Evolutionary conservation across 2,329 filamentous ascomycete genomes (phyloP).

Genomic region (Diaporthe vaccinii): DNA sequence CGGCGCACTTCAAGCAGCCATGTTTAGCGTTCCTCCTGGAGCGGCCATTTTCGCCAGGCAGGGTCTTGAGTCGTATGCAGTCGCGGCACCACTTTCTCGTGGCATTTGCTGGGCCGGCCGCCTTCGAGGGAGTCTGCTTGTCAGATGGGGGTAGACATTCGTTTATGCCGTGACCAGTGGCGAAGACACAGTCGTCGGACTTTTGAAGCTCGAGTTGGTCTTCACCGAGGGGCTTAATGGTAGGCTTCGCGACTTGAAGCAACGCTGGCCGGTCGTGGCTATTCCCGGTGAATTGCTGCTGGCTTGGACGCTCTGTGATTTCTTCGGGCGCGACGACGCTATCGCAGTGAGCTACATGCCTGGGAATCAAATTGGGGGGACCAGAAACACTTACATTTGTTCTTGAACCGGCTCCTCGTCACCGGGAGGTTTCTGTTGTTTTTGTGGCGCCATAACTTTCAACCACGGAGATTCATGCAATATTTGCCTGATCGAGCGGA

Average conservation of each 20-base stretch:
- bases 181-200: too few relatives aligned
- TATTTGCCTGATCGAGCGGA: background rate
- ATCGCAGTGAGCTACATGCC: background rate
- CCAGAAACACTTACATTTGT: background rate
- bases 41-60: background rate
- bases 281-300: background rate
- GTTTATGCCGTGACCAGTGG: background rate
- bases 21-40: background rate
- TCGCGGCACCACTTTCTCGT: background rate
- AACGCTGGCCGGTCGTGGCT: background rate
- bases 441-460: background rate
- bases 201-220: background rate
- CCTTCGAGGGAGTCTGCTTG: background rate
- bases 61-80: background rate
- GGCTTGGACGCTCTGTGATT: background rate
- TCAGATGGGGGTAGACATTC: background rate
- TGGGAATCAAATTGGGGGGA: background rate
- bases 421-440: background rate
- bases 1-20: background rate
- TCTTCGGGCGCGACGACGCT: background rate
- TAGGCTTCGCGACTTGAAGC: background rate
- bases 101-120: background rate
- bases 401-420: background rate
- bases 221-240: background rate
- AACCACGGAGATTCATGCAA: background rate